Evolutionary conservation across 2,329 filamentous ascomycete species (phyloP), one percentile per base, ranked within the genome.

Genomic region (Neonectria ditissima): DNA sequence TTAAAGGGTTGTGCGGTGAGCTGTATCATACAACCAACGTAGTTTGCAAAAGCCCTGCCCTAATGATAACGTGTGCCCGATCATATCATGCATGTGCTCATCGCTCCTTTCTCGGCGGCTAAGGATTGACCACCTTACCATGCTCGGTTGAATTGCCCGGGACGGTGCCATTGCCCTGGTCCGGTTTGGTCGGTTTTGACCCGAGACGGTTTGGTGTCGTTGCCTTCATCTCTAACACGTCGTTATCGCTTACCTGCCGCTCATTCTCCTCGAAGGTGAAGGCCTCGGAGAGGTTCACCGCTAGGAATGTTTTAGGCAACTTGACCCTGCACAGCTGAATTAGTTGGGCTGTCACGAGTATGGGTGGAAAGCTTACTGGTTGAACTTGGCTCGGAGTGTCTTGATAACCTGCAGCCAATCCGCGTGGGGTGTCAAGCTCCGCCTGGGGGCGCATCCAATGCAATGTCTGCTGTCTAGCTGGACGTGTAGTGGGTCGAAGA

Each of bases 391-490:
- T 69, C 94, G 89, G 67, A 99, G 82, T 2, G 94, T 98, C 80
- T 97, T 94, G 70, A 99, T 92, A n/a, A 99, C 92, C 73, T 95
- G 89, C 80, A 97, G 95, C 95, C 96, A 99, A 78, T 99, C 93
- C 39, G 90, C 89, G 80, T 99, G 97, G 3, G 92, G 88, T 3
- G 95, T 98, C 73, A 99, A 82, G 75, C 93, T 97, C 66, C 96
- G 87, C 67, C 94, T 86, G n/a, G 93, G 94, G 7, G 95, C 93
- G 76, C 92, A 97, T 43, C 95, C 94, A 73, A 99, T 99, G 78
- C 94, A 97, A 78, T 99, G 96, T 73, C 96, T 93, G 72, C 92
- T 96, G 78, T 99, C 96, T 28, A 99, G 88, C 81, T 97, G 94
- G 69, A 99, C 94, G 76, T 99, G 95, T 28, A 99, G 85, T 5